A percentile compares a stretch with the other conserved stretches of the same genome.
Conservation (phyloP, 163 green algal genomes). For the Prototheca wickerhamii region DNA sequence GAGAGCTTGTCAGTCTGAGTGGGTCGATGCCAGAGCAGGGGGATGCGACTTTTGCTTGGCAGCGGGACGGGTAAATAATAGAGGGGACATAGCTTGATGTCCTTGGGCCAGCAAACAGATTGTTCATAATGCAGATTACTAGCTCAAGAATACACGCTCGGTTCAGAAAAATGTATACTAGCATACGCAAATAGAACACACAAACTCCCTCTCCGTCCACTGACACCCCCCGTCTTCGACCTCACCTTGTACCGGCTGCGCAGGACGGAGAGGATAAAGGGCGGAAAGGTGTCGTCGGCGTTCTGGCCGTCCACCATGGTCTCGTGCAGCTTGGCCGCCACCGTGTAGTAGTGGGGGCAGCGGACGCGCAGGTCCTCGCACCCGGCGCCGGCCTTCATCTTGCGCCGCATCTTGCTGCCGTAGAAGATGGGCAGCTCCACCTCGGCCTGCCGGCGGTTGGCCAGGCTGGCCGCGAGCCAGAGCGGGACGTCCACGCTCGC, state of each 20-base stretch:
- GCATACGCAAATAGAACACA: not conserved
- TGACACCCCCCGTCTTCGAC: too few relatives aligned
- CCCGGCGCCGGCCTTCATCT: slow-evolving; percentile 34
- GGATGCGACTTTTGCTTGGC: too few relatives aligned
- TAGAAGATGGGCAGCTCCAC: slow-evolving; percentile 36
- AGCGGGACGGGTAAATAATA: too few relatives aligned
- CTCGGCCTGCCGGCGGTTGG: slow-evolving; percentile 27
- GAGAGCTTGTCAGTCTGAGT: too few relatives aligned
- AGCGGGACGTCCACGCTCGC: slow-evolving; percentile 36
- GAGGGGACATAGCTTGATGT: too few relatives aligned
- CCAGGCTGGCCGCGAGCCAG: slow-evolving; percentile 37
- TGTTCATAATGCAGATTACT: not conserved
- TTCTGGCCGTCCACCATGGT: slow-evolving; percentile 18
- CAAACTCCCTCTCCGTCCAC: not conserved
- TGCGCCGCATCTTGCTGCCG: slow-evolving; percentile 38
- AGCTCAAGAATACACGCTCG: not conserved
- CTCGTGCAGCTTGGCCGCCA: slow-evolving; percentile 23
- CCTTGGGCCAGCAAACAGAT: not conserved
- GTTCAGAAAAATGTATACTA: not conserved
- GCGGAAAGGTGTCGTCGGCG: slow-evolving; percentile 20
- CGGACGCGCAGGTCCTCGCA: slow-evolving; percentile 41
- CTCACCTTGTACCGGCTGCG: slow-evolving; percentile 36
- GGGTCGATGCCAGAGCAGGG: too few relatives aligned
- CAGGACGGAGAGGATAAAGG: slow-evolving; percentile 38
- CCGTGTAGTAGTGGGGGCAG: slow-evolving; percentile 46